Base-by-base conservation (phyloP, 768 basidiomycete genomes). In the Xerocomellus chrysenteron region DNA sequence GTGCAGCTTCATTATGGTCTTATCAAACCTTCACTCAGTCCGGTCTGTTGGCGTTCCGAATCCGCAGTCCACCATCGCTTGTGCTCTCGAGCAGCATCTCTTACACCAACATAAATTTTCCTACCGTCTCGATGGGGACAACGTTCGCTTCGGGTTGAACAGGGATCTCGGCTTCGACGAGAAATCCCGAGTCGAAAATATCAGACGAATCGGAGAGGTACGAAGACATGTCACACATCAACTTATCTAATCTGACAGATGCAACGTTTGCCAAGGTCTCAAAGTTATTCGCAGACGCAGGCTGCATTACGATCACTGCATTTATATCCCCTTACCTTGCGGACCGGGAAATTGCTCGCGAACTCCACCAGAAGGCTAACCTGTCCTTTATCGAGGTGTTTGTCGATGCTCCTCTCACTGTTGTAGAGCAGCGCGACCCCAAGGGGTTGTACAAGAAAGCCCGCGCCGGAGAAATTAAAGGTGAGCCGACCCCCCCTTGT, bases 371-470 rank as follows among this genome's bases (percentile, higher is more conserved):
- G 47, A 78, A 83, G 48, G 79, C 84, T 2, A 78, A 80, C 17
- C 74, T 98, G 42, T 84, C 86, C 39, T 98, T 99, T 73, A 69
- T 99, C 57, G 97, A 99, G 75, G 94, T 98, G 39, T 99, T 87
- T 66, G 80, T 98, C 46, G 96, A 98, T 73, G 96, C 94, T 0
- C 93, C 96, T 7, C 80, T 99, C 47, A 71, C 78, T 44, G 85
- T 95, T 10, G 93, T 92, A 24, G 97, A 99, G 74, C 77, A 83
- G 68, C 86, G 97, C 53, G 97, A 99, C 71, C 97, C 97, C 2
- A 99, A 99, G 73, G 96, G 97, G 1, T 75, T 99, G 57, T 99
- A 99, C 78, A 95, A 92, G 77, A 97, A 93, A 73, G 97, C 97
- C 8, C 79, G 97, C 58, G 86, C 90, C 0, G 97, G 97, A 13